A percentile compares a stretch with the other conserved stretches of the same genome.
phyloP scores from a whole-genome alignment of 805 yeast genomes.

The Tetrapisispora phaffii region DNA sequence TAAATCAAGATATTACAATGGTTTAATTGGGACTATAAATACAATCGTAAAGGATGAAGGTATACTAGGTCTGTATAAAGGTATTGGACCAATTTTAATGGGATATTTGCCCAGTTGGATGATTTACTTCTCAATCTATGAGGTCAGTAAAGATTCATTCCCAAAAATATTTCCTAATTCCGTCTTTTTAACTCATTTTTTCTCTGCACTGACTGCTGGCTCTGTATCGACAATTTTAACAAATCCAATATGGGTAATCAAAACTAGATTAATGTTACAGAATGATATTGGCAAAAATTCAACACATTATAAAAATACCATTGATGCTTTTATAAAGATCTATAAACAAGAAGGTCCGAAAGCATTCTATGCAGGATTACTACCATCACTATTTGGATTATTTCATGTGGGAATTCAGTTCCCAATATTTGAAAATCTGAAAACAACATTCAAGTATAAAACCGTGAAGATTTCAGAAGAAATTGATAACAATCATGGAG shows the following conservation, averaged over 20 bases:
- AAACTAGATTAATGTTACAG: constrained; percentile 88
- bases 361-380: constrained; percentile 80
- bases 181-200: constrained; percentile 33
- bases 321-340: constrained; percentile 78
- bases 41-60: constrained; percentile 74
- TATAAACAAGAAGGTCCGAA: constrained; percentile 65
- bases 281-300: constrained; percentile 30
- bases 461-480: background rate
- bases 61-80: constrained; percentile 72
- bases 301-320: constrained; percentile 51
- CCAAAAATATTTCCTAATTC: constrained; percentile 33
- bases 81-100: constrained; percentile 80
- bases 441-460: constrained; percentile 37
- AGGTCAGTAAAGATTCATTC: constrained; percentile 53
- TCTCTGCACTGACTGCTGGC: constrained; percentile 80
- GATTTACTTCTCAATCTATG: constrained; percentile 87
- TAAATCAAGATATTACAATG: constrained; percentile 38
- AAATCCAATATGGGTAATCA: constrained; percentile 96
- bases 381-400: constrained; percentile 84
- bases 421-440: constrained; percentile 82
- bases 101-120: constrained; percentile 98
- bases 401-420: constrained; percentile 93
- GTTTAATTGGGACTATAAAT: constrained; percentile 52
- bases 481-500: too few species aligned
- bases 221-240: constrained; percentile 73